Conservation (phyloP, 2,329 filamentous ascomycete species). For the Exophiala lecanii-corni region DNA sequence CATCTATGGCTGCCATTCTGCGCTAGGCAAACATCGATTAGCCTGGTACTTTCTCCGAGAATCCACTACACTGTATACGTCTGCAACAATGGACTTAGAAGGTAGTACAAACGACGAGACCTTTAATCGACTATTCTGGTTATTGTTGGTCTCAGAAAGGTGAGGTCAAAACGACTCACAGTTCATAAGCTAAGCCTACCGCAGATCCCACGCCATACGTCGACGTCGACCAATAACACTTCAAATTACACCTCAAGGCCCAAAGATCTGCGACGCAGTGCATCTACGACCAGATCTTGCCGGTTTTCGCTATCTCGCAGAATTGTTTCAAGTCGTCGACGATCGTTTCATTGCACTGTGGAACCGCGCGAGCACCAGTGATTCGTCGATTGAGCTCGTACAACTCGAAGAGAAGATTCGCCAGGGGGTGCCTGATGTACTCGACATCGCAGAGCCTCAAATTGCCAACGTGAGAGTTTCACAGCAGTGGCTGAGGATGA, state of each 20-base stretch:
- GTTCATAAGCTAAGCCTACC: not conserved
- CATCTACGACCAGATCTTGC: slow-evolving; percentile 50
- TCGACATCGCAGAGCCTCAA: slow-evolving; percentile 10
- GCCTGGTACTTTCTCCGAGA: slow-evolving; percentile 77
- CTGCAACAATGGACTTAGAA: slow-evolving; percentile 39
- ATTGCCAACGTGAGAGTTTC: slow-evolving; percentile 46
- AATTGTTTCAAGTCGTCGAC: slow-evolving; percentile 61
- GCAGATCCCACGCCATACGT: slow-evolving; percentile 62
- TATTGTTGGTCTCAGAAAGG: slow-evolving; percentile 47
- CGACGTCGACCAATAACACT: slow-evolving; percentile 62
- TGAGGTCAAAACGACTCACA: not conserved
- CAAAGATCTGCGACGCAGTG: slow-evolving; percentile 54
- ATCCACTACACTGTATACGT: slow-evolving; percentile 59
- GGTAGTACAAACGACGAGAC: slow-evolving; percentile 58
- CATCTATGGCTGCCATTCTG: slow-evolving; percentile 66
- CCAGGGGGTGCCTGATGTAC: slow-evolving; percentile 1
- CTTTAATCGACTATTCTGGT: slow-evolving; percentile 65
- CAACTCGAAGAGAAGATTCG: slow-evolving; percentile 54
- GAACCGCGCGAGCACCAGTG: slow-evolving; percentile 59
- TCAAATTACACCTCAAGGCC: slow-evolving; percentile 58
- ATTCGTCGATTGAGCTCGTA: slow-evolving; percentile 52
- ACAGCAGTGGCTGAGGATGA: slow-evolving; percentile 64
- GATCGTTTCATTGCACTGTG: slow-evolving; percentile 58
- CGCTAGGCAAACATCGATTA: slow-evolving; percentile 66
- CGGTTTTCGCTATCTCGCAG: slow-evolving; percentile 56